These are phyloP conservation scores for Colletotrichum eleusines DNA, from an alignment of 2,329 filamentous ascomycete species.

Conservation along the genomic window DNA sequence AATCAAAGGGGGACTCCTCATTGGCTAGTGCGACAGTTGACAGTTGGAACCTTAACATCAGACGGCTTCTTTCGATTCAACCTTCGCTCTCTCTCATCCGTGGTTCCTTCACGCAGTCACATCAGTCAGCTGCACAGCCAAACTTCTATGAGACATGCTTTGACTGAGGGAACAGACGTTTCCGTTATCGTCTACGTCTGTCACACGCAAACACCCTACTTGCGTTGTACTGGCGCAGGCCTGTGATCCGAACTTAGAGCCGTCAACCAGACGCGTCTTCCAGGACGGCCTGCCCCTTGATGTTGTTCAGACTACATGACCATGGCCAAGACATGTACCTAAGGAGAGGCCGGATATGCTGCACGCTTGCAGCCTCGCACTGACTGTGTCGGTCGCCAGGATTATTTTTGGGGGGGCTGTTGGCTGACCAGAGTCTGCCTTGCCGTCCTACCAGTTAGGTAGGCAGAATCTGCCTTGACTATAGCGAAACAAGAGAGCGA, in stretches of 20 bases:
- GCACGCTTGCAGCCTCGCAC: neutral
- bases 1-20: neutral
- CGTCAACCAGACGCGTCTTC: neutral
- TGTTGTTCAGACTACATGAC: neutral
- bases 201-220: neutral
- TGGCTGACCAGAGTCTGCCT: neutral
- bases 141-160: neutral
- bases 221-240: neutral
- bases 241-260: neutral
- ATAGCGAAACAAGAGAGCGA: neutral
- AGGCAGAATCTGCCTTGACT: neutral
- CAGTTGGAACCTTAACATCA: neutral
- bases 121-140: neutral
- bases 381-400: neutral
- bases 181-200: neutral
- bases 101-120: neutral
- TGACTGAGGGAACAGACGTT: no score
- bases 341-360: neutral
- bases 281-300: no score
- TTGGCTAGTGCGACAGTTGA: neutral
- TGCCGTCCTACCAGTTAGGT: no score
- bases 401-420: no score
- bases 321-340: neutral
- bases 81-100: neutral
- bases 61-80: neutral